Base-by-base conservation (phyloP, 306 rosid genomes). In the Acacia melanoxylon region DNA sequence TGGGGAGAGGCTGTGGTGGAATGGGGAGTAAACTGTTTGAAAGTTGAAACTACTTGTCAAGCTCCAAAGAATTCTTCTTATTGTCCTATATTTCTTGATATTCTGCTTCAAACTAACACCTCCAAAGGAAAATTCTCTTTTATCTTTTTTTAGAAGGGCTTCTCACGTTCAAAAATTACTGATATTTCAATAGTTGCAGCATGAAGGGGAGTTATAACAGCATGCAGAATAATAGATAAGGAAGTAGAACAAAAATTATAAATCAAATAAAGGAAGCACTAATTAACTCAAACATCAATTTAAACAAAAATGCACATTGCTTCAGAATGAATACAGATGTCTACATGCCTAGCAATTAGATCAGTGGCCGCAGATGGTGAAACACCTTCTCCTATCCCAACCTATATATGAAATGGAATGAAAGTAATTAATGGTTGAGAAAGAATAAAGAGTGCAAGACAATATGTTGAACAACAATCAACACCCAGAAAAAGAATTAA, bases 301-400 rank as follows among this genome's bases (percentile, higher is more conserved):
- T 72, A 74, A 82, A 79, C 73, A 59, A 68, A 61, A 74, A 58
- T 68, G 33, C 37, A 75, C 41, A 52, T 76, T 75, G 83, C 66
- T 45, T 35, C 59, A 65, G 2, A 51, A 83, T 17, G 65, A 78
- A 80, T 56, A 45, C 52, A 77, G 71, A 89, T 83, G 59, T 84
- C 84, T 67, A 91, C 98, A 82, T 93, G 93, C 98, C 98, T 95
- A 91, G 98, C 99, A 77, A 95, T 95, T 67, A 95, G 91, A 87
- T 95, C 98, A 22, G 98, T 95, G 81, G 99, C 99, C 69, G 99
- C 96, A 5, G 98, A 92, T n/a, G 99, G 99, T 79, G 99, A 95
- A 87, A 95, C 97, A 14, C 98, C 99, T 90, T 95, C 99, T n/a
- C 99, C 99, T 61, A 95, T 93, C 66, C 99, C 99, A 86, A 95